Base-by-base conservation (phyloP, 306 rosid species). In the Alnus rubra region DNA sequence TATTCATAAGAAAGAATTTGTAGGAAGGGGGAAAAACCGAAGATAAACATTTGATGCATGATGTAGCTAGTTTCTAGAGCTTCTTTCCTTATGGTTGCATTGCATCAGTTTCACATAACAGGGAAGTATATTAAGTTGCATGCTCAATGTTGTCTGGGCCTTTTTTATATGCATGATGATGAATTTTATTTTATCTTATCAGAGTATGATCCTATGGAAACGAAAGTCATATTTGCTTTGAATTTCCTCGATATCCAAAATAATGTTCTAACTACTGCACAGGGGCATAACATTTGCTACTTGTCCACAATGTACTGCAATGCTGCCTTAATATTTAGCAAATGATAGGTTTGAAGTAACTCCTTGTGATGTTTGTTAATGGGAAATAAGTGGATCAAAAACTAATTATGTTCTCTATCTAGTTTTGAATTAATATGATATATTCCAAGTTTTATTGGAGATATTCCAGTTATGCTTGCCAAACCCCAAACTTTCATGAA, bases 401-500 rank as follows among this genome's bases (percentile, higher is more conserved):
- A 35, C 70, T 33, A 6, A 18, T 64, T 33, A 13, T 6, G 9
- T 62, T 62, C 37, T 62, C 2, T 62, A 7, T 37, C 3, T 37
- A 14, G n/a, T 33, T 15, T 31, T 31, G 69, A 63, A 31, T 63
- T 33, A 19, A 63, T 63, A 2, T 2, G 80, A 53, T 52, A 7
- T 69, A 10, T 84, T 86, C 68, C 90, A 95, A 98, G 99, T 64
- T 81, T 74, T 79, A 77, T 95, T 65, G 97, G 97, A 45, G 94
- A 91, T 69, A 87, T 84, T 71, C 98, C 99, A 0, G 84, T 95
- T 49, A 85, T 95, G 81, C 93, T 95, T 80, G 93, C 94, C 64
- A 93, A 95, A 78, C 99, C 99, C 47, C 97, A 93, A 80, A 95
- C 98, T 76, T 95, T 84, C 85, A 95, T 95, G 99, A 93, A 95